Evolutionary conservation across 116 monocot species (phyloP), one percentile per base, ranked within the genome.

Genomic region (Phalaenopsis hybrid): DNA sequence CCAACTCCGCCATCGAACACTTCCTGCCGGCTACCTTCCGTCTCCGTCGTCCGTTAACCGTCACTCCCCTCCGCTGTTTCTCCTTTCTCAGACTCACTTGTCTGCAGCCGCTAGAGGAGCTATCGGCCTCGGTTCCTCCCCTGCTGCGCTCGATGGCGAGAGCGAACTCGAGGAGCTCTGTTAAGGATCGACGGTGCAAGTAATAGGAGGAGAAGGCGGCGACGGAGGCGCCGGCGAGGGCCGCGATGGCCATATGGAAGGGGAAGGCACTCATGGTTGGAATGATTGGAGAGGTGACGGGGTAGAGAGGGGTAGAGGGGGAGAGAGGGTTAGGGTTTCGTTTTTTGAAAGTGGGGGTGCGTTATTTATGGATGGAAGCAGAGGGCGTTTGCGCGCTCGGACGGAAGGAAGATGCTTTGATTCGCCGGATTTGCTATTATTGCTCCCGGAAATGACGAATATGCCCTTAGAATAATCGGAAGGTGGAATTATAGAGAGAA

Each of bases 121-220:
- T 11, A 46, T 12, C 72, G 25, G 70, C 5, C 6, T 80, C 55
- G 7, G 33, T 41, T 46, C 17, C 82, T 25, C 15, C 46, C 49
- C 77, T 25, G 50, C 43, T 18, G 21, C 41, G 68, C 63, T 85
- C 82, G 41, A 78, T 17, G 50, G 52, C 67, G 33, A 57, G 80
- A n/a, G 82, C 86, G 52, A 86, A 70, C 41, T 86, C 80, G 82
- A 86, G 86, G 80, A 86, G 77, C 77, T 83, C 77, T 12, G 80
- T 18, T 49, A 86, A 61, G 80, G 80, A 44, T 57, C 80, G 74
- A 31, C 77, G 76, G 55, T 86, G 83, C 76, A 82, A 59, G 83
- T 51, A 86, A 80, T 86, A 86, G 80, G 80, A 80, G 51, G 80
- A 82, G 75, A 70, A 28, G 21, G 80, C 82, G 50, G 69, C 86